phyloP scores from a whole-genome alignment of 441 rosid genomes.

The Populus hybrid region DNA sequence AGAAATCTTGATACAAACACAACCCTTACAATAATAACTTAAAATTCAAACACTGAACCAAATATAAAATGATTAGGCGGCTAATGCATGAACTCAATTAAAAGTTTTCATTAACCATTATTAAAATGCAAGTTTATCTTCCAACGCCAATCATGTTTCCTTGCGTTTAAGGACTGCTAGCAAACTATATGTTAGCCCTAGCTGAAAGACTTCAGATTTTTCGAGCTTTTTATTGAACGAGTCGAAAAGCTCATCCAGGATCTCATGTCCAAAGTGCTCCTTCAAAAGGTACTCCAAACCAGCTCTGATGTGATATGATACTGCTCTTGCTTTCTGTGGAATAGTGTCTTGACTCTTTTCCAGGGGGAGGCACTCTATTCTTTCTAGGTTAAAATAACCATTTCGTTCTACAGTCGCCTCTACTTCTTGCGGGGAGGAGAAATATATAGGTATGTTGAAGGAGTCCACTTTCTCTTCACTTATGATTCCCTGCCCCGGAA shows the following conservation, averaged over 20 bases:
- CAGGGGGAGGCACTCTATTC: neutral
- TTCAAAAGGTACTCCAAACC: slow-evolving; percentile 9
- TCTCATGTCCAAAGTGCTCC: slow-evolving; percentile 10
- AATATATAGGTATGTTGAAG: slow-evolving; percentile 22
- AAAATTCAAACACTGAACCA: neutral
- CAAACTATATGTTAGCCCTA: neutral
- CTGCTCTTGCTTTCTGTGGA: neutral
- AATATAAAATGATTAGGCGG: neutral
- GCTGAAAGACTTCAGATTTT: neutral
- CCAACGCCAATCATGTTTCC: neutral
- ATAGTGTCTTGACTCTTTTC: neutral
- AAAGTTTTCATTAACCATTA: neutral
- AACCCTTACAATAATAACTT: neutral
- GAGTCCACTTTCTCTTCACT: slow-evolving; percentile 16
- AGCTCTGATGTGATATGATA: slow-evolving; percentile 6
- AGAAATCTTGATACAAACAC: no score
- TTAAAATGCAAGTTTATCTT: neutral
- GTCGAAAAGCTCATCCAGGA: slow-evolving; percentile 2
- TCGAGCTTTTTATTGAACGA: slow-evolving; percentile 2
- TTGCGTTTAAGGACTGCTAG: neutral
- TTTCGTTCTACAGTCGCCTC: slow-evolving; percentile 8
- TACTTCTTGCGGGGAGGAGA: slow-evolving; percentile 3
- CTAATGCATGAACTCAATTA: neutral
- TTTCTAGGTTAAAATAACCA: slow-evolving; percentile 11
- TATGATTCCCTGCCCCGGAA: slow-evolving; percentile 5